phyloP scores from a whole-genome alignment of 2,329 filamentous ascomycete genomes.

The Apiospora hydei region DNA sequence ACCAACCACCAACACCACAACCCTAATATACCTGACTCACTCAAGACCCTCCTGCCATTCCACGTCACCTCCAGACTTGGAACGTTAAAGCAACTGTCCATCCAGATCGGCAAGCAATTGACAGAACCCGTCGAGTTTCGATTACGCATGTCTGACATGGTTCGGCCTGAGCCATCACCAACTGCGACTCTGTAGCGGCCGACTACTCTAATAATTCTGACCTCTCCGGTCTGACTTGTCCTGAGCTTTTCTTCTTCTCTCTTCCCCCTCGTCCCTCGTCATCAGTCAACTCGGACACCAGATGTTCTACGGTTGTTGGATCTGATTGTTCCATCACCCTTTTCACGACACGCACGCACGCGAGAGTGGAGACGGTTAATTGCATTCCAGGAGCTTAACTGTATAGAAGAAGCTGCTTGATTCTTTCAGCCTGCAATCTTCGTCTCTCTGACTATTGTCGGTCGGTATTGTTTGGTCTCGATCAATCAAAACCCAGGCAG shows the following conservation, averaged over 20 bases:
- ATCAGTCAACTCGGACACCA: background rate
- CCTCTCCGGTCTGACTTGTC: background rate
- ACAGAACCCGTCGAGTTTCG: background rate
- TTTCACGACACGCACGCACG: conserved; percentile 3
- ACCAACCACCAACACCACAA: background rate
- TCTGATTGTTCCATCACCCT: conserved; percentile 15
- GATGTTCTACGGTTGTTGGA: background rate
- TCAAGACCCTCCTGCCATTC: background rate
- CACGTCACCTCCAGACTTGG: background rate
- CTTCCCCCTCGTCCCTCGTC: background rate
- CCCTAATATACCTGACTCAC: background rate
- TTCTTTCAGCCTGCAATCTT: conserved; percentile 4
- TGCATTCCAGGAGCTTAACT: background rate
- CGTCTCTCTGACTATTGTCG: conserved; percentile 9
- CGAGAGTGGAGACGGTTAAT: conserved; percentile 21
- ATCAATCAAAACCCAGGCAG: conserved; percentile 2
- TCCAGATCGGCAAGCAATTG: background rate
- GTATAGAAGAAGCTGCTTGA: conserved; percentile 2
- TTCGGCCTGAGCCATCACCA: background rate
- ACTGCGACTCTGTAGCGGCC: conserved; percentile 10
- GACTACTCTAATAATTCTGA: background rate
- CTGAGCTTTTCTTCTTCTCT: background rate
- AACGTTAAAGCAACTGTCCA: background rate
- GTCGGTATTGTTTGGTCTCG: conserved; percentile 9
- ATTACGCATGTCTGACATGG: conserved; percentile 21